Evolutionary conservation across 1,284 basidiomycete genomes (phyloP).

Genomic region (Microbotryum intermedium): DNA sequence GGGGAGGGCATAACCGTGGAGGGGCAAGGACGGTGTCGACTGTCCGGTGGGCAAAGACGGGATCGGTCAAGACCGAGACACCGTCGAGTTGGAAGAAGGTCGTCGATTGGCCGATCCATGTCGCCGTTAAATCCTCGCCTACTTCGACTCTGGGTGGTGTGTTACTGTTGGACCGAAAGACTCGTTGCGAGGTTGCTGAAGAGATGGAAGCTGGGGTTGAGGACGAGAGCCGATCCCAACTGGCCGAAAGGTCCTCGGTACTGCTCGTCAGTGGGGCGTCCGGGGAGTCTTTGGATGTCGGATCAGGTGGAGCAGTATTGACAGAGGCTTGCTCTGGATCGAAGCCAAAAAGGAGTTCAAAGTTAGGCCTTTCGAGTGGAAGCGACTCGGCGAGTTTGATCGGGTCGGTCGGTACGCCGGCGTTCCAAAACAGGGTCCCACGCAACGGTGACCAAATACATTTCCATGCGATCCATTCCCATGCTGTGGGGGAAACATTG

Average conservation of each 20-base stretch:
- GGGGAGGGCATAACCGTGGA: conserved; percentile 11
- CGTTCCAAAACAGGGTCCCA: conserved; percentile 33
- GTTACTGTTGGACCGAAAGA: neutral
- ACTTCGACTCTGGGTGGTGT: neutral
- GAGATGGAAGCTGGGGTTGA: neutral
- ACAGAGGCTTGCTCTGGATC: conserved; percentile 17
- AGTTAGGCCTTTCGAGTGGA: conserved; percentile 38
- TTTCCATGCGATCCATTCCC: conserved; percentile 31
- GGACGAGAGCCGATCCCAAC: conserved; percentile 8
- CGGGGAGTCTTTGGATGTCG: conserved; percentile 2
- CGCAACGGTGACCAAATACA: conserved; percentile 27
- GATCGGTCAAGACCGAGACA: conserved; percentile 46
- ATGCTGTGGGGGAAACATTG: neutral
- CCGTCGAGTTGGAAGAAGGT: conserved; percentile 44
- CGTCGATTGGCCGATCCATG: conserved; percentile 42
- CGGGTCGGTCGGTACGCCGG: conserved; percentile 32
- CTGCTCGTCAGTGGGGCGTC: conserved; percentile 1
- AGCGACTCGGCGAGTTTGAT: conserved; percentile 37
- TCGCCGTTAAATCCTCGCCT: conserved; percentile 7
- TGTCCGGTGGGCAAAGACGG: conserved; percentile 37
- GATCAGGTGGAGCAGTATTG: conserved; percentile 18
- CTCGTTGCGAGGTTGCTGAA: neutral
- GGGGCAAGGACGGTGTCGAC: conserved; percentile 21
- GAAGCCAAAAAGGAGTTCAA: conserved; percentile 35
- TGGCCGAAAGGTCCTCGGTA: neutral